A percentile compares a stretch with the other conserved stretches of the same genome.
These are phyloP conservation scores for Aphanomyces invadans DNA, from an alignment of 352 stramenopile genomes.

Conservation along the genomic window DNA sequence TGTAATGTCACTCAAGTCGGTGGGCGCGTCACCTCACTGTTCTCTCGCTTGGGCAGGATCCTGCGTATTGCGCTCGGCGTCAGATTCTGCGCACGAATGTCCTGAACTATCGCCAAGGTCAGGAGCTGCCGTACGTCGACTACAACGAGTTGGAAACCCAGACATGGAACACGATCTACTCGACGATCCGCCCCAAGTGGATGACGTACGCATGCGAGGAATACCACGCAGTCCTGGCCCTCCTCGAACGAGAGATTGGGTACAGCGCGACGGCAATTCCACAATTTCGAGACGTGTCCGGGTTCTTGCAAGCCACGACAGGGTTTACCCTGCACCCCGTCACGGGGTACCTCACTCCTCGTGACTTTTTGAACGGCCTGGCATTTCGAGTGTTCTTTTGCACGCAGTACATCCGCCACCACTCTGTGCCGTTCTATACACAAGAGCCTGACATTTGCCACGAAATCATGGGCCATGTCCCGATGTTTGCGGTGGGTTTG, in stretches of 20 bases:
- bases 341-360: conserved; percentile 69
- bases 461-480: no score
- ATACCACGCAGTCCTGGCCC: neutral
- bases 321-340: conserved; percentile 54
- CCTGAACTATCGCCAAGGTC: neutral
- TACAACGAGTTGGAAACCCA: neutral
- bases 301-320: neutral
- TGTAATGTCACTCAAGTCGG: no score
- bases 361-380: conserved; percentile 89
- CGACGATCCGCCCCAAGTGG: neutral
- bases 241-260: neutral
- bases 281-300: neutral
- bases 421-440: conserved; percentile 79
- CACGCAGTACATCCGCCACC: conserved; percentile 75
- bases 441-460: conserved; percentile 89
- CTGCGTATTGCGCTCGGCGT: neutral
- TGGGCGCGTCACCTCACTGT: no score
- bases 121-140: neutral
- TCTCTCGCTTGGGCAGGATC: no score
- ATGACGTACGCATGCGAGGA: neutral
- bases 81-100: neutral
- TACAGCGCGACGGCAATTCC: neutral
- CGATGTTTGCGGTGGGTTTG: no score
- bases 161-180: neutral
- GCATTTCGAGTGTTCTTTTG: conserved; percentile 88